Percentiles rank a stretch among this genome's conserved stretches.
Conservation (phyloP, 805 yeast species). For the Ogataea trehalophila region DNA sequence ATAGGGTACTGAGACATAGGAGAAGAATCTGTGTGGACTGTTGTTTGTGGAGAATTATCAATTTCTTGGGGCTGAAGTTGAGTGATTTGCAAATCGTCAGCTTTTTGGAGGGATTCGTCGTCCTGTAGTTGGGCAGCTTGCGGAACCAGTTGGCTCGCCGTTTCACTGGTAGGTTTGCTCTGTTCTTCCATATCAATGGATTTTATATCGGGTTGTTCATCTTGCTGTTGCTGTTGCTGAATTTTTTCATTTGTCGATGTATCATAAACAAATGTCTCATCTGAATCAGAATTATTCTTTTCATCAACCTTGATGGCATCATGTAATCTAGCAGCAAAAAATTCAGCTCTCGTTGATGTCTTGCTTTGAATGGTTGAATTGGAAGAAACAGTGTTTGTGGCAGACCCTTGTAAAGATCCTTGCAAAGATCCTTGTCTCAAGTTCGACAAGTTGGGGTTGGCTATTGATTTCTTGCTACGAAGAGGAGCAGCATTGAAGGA, state of each 20-base stretch:
- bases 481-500: constrained; percentile 2
- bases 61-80: not conserved
- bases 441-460: constrained; percentile 24
- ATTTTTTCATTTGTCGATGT: constrained; percentile 24
- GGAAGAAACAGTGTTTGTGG: constrained; percentile 23
- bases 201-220: not conserved
- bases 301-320: constrained; percentile 90
- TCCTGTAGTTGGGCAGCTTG: too few species aligned
- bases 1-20: not conserved
- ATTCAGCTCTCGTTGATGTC: constrained; percentile 74
- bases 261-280: constrained; percentile 96
- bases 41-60: constrained; percentile 1
- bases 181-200: not conserved
- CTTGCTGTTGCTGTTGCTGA: not conserved
- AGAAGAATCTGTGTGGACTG: not conserved
- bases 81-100: not conserved
- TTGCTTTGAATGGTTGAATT: constrained; percentile 35
- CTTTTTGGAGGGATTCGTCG: too few species aligned
- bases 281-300: constrained; percentile 65
- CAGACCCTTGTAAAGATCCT: constrained; percentile 15
- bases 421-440: constrained; percentile 20
- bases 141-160: constrained; percentile 5
- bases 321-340: constrained; percentile 92
- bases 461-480: constrained; percentile 11
- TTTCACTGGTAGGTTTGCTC: not conserved